Evolutionary conservation across 345 rosid species (phyloP).

Genomic region (Orychophragmus violaceus): DNA sequence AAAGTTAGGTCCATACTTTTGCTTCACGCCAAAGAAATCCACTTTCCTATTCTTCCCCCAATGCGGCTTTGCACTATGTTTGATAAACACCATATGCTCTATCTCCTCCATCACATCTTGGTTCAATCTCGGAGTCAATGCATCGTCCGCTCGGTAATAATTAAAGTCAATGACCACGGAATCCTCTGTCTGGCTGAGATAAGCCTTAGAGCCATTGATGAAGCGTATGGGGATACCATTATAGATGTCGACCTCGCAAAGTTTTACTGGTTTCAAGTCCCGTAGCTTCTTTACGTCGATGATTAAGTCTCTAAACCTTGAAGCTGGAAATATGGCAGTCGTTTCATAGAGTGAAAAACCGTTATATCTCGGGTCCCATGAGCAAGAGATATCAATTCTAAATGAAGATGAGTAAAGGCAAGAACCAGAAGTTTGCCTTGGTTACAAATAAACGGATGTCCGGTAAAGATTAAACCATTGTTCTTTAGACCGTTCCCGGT

Average conservation of each 20-base stretch:
- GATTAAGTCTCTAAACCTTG: too few relatives aligned
- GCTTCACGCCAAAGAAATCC: constrained; percentile 52
- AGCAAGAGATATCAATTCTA: too few relatives aligned
- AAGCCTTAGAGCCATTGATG: constrained; percentile 68
- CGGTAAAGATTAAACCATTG: constrained; percentile 51
- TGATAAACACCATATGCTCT: constrained; percentile 81
- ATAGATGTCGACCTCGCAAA: constrained; percentile 69
- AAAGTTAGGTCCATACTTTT: constrained; percentile 43
- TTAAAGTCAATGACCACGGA: constrained; percentile 73
- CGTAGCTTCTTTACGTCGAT: constrained; percentile 55
- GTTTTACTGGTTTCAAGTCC: constrained; percentile 46
- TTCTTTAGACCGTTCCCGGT: constrained; percentile 64
- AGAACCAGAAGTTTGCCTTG: constrained; percentile 82
- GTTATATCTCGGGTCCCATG: constrained; percentile 75
- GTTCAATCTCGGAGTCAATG: constrained; percentile 58
- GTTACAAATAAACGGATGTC: constrained; percentile 77
- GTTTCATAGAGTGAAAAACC: constrained; percentile 77
- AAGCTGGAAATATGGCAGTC: constrained; percentile 53
- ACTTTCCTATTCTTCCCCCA: constrained; percentile 81
- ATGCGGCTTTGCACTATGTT: constrained; percentile 71
- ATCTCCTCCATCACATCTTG: constrained; percentile 80
- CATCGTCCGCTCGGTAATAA: constrained; percentile 57
- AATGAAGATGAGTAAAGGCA: constrained; percentile 55
- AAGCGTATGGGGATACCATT: constrained; percentile 65
- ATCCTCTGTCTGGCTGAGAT: constrained; percentile 71